phyloP scores from a whole-genome alignment of 2,329 filamentous ascomycete species.

The Westerdykella sp. region DNA sequence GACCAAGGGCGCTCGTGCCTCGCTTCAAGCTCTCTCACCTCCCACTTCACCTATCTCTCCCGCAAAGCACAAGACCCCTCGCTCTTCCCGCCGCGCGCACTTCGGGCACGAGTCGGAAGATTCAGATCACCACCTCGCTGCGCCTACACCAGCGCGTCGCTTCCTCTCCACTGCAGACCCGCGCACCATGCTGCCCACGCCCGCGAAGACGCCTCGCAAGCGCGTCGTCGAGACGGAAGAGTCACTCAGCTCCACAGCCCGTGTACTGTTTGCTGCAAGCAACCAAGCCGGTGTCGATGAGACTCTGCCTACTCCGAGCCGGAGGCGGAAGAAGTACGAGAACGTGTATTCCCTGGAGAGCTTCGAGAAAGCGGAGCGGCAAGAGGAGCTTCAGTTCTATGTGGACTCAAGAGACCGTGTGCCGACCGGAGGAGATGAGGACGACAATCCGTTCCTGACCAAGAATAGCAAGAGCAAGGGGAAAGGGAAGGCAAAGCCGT shows the following conservation, averaged over 20 bases:
- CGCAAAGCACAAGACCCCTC: conserved; percentile 23
- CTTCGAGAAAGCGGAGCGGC: conserved; percentile 39
- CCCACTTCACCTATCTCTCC: conserved; percentile 39
- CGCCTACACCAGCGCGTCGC: conserved; percentile 22
- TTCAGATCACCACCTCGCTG: conserved; percentile 26
- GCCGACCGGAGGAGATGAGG: conserved; percentile 59
- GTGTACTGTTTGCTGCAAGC: conserved; percentile 51
- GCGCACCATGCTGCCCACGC: conserved; percentile 64
- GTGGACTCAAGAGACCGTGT: conserved; percentile 72
- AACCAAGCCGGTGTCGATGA: conserved; percentile 58
- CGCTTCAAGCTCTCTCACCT: conserved; percentile 43
- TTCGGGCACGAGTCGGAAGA: conserved; percentile 16
- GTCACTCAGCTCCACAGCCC: conserved; percentile 45
- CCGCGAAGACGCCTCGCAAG: conserved; percentile 70
- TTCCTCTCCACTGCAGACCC: conserved; percentile 24
- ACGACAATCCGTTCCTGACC: conserved; percentile 67
- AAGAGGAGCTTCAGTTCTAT: conserved; percentile 65
- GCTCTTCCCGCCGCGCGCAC: conserved; percentile 26
- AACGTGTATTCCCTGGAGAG: conserved; percentile 40
- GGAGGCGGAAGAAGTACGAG: conserved; percentile 52
- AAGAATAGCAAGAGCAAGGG: conserved; percentile 37
- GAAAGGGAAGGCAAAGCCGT: conserved; percentile 39
- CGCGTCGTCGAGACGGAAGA: conserved; percentile 38
- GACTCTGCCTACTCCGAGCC: conserved; percentile 54
- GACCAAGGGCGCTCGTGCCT: conserved; percentile 32